Conservation (phyloP, 2,329 filamentous ascomycete species). For the Penicillium polonicum region DNA sequence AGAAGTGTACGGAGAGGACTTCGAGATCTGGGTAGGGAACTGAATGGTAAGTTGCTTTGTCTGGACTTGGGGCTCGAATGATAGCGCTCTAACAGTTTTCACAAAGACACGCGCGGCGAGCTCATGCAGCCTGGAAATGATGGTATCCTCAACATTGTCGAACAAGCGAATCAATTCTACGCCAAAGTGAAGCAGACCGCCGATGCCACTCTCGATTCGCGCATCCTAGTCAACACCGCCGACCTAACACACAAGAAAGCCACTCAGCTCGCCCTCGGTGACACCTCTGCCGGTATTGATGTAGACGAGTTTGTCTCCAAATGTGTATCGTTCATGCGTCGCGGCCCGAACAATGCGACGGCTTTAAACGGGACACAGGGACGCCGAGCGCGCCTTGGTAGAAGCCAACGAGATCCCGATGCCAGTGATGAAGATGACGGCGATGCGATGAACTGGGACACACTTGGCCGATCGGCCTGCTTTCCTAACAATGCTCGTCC, state of each 20-base stretch:
- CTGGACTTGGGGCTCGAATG: background rate
- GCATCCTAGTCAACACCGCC: constrained; percentile 76
- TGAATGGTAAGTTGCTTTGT: constrained; percentile 52
- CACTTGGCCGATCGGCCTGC: constrained; percentile 75
- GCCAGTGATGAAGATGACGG: constrained; percentile 66
- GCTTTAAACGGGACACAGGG: constrained; percentile 46
- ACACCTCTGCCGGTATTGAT: constrained; percentile 72
- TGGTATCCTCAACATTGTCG: constrained; percentile 65
- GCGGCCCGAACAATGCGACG: constrained; percentile 57
- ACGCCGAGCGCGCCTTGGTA: constrained; percentile 37
- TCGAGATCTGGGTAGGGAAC: constrained; percentile 62
- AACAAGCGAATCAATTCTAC: constrained; percentile 64
- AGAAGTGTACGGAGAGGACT: constrained; percentile 68
- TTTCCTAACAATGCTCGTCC: constrained; percentile 72
- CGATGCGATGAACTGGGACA: constrained; percentile 81
- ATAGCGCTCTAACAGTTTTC: background rate
- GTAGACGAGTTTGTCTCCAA: constrained; percentile 90
- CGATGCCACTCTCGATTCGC: constrained; percentile 86
- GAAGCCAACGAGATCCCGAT: constrained; percentile 47
- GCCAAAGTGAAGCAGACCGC: constrained; percentile 77
- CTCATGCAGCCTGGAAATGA: constrained; percentile 65
- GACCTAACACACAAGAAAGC: constrained; percentile 80
- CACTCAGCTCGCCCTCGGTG: constrained; percentile 69
- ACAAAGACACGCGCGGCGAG: constrained; percentile 67
- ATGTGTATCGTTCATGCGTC: constrained; percentile 82